Conservation (phyloP, 805 yeast species). For the Jamesozyma jinghongensis region DNA sequence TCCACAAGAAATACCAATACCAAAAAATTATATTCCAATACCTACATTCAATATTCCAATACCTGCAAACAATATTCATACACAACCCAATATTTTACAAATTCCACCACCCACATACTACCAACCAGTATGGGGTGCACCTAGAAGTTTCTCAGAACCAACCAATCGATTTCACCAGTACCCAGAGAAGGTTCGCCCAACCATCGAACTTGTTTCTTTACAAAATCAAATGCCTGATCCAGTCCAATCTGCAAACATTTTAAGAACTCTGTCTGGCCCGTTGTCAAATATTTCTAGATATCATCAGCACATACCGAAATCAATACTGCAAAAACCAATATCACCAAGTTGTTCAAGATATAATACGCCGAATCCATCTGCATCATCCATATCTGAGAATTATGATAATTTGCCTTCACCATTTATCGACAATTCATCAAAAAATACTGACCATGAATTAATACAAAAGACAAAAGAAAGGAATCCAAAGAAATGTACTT, state of each 20-base stretch:
- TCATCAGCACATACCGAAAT: background rate
- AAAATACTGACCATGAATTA: background rate
- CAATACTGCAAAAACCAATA: background rate
- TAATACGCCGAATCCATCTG: too few relatives aligned
- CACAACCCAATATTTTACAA: too few relatives aligned
- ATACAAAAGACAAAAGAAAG: background rate
- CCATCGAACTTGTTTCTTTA: background rate
- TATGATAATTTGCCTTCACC: background rate
- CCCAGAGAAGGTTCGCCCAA: background rate
- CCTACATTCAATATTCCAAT: too few relatives aligned
- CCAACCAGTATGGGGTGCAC: too few relatives aligned
- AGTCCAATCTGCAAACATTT: background rate
- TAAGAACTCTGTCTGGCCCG: background rate
- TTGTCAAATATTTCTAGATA: background rate
- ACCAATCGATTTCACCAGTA: background rate
- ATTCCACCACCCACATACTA: too few relatives aligned
- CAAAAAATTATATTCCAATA: too few relatives aligned
- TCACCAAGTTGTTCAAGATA: too few relatives aligned
- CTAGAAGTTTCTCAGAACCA: background rate
- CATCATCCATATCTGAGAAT: too few relatives aligned
- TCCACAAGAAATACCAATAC: background rate
- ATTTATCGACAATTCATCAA: background rate
- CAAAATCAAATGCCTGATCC: background rate
- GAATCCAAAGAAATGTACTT: conserved; percentile 1
- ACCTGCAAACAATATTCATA: too few relatives aligned